Percentiles rank a stretch among this genome's conserved stretches.
phyloP scores from a whole-genome alignment of 306 rosid genomes.

The Rosa lucieae region DNA sequence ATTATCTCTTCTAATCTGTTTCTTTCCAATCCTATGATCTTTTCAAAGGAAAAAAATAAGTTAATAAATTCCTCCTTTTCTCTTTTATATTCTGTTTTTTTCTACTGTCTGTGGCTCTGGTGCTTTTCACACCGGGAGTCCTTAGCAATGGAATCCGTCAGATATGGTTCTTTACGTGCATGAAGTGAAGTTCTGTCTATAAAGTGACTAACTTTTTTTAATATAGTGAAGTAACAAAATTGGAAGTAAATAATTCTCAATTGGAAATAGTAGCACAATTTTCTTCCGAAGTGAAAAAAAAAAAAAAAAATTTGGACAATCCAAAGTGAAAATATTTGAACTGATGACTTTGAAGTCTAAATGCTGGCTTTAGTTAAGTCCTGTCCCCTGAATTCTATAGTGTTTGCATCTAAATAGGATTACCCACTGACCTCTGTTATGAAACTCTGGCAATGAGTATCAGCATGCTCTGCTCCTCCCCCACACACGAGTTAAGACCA shows the following conservation, averaged over 20 bases:
- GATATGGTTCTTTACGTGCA: background rate
- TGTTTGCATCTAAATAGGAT: background rate
- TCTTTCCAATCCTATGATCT: background rate
- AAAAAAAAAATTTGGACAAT: too few species aligned
- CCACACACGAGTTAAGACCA: background rate
- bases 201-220: too few species aligned
- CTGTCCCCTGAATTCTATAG: too few species aligned
- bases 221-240: background rate
- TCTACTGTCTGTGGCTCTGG: background rate
- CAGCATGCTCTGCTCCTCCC: background rate
- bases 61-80: background rate
- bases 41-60: background rate
- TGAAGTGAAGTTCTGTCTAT: background rate
- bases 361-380: too few species aligned
- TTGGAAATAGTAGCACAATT: too few species aligned
- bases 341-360: too few species aligned
- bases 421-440: background rate
- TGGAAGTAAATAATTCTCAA: too few species aligned
- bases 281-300: too few species aligned
- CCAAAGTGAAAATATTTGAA: too few species aligned
- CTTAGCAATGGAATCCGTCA: background rate
- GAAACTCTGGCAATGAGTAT: background rate
- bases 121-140: background rate
- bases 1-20: slow-evolving; percentile 2
- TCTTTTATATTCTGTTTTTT: background rate